Evolutionary conservation across 495 filamentous ascomycete species (phyloP), one percentile per base, ranked within the genome.

Genomic region (Daldinia decipiens): DNA sequence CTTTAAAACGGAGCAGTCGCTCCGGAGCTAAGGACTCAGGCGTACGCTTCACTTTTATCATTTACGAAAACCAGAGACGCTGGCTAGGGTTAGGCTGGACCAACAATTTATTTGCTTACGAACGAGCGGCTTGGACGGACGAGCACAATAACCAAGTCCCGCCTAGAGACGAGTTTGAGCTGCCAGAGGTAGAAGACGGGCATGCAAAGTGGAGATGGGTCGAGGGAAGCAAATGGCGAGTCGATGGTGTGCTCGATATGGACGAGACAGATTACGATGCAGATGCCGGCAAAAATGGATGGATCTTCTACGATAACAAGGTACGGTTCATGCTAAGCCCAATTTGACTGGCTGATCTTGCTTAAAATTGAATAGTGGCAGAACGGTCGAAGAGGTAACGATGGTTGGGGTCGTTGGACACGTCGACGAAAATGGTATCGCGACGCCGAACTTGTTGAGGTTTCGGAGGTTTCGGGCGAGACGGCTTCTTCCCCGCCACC

Each of bases 291-390:
- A 87, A 88, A 68, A 81, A 79, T 60, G 95, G 95, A 2, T 99
- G 95, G 95, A 91, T 97, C 50, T 99, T 95, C 79, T 98, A 97
- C 80, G 95, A 99, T 78, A 98, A 94, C 79, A 98, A 97, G 89
- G 93, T 95, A 79, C 21, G 82, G 77, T 40, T 62, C 29, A 62
- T 36, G 4, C 43, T 39, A 26, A 15, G 15, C 39, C 4, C 13
- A 34, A 47, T 9, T 31, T n/a, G 7, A 26, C 24, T 13, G 19
- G 17, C 38, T 53, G 7, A 24, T 40, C 62, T 74, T 68, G 62
- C 57, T 76, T 45, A 55, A 47, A 19, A 8, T 17, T 19, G 29
- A 26, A 27, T 43, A 97, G 92, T 99, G 95, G 95, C 90, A 92
- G 76, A 93, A 97, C 73, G 94, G 94, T 29, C 90, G 92, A 15